Percentiles rank a stretch among this genome's conserved stretches.
Evolutionary conservation across 1,139 yeast genomes (phyloP).

Genomic region (Lodderomyces beijingensis): DNA sequence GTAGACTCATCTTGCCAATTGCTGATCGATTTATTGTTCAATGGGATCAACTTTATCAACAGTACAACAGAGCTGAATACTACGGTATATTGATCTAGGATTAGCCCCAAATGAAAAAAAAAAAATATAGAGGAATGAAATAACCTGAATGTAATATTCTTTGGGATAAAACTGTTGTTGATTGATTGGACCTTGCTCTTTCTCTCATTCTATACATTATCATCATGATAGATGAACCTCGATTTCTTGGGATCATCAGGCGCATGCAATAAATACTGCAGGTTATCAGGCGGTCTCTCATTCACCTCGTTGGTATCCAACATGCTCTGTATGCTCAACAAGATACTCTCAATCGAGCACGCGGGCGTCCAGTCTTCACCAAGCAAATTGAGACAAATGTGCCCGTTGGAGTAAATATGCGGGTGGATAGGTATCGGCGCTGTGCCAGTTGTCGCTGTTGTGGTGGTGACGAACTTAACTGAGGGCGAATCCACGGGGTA

Average conservation of each 20-base stretch:
- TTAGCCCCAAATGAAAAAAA: background rate
- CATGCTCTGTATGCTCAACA: slow-evolving; percentile 65
- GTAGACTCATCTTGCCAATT: slow-evolving; percentile 62
- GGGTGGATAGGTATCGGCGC: slow-evolving; percentile 59
- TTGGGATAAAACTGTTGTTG: background rate
- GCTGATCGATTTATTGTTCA: slow-evolving; percentile 81
- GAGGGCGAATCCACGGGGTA: slow-evolving; percentile 68
- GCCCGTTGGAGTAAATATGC: slow-evolving; percentile 71
- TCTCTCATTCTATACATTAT: slow-evolving; percentile 21
- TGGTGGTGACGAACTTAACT: slow-evolving; percentile 44
- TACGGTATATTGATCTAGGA: slow-evolving; percentile 61
- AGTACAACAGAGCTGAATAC: slow-evolving; percentile 65
- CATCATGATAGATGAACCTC: slow-evolving; percentile 55
- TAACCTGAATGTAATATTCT: background rate
- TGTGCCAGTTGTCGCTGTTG: slow-evolving; percentile 2
- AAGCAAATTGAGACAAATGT: slow-evolving; percentile 59
- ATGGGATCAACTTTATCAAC: slow-evolving; percentile 64
- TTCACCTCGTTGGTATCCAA: slow-evolving; percentile 42
- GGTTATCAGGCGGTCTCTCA: slow-evolving; percentile 56
- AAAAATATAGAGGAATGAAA: background rate
- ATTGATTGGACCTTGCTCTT: background rate
- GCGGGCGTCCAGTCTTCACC: slow-evolving; percentile 76
- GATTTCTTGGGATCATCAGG: slow-evolving; percentile 55
- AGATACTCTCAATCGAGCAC: slow-evolving; percentile 50
- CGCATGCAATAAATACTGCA: slow-evolving; percentile 43